Evolutionary conservation across 768 basidiomycete species (phyloP), one percentile per base, ranked within the genome.

Genomic region (Termitomyces sp.): DNA sequence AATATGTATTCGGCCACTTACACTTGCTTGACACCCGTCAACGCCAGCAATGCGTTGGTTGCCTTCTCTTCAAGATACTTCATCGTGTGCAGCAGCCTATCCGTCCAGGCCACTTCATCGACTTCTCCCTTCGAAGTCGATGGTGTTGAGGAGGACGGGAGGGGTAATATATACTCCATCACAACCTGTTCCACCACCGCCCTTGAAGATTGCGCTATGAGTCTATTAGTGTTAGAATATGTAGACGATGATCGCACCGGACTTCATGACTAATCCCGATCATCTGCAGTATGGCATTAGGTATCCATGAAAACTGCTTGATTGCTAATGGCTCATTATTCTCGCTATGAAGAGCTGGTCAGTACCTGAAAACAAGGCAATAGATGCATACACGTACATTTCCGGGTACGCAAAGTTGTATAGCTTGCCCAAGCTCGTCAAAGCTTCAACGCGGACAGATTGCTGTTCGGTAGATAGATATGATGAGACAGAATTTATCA

Each of bases 251-350:
- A 20, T 59, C 79, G 53, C 60, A 89, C 87, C 84, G 82, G 43
- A 85, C 78, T 64, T 92, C 89, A 0, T 70, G 37, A 14, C 76
- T 80, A 18, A 79, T 69, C n/a, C 76, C 71, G 9, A 79, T 76
- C 59, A 82, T 79, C 42, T 79, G 78, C 9, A 95, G 74, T 32
- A 98, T 76, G 40, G 80, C 76, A 27, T 87, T 79, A 0, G 97
- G 95, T 60, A 99, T 98, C 97, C 97, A 99, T 0, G 84, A 85
- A 66, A 98, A 98, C 46, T 95, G 91, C 16, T 75, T 65, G 32
- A 88, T 79, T 2, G 93, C 93, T 1, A 82, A 76, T 2, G 80
- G 72, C 54, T 94, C 91, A 40, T 86, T 84, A 58, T 86, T 87
- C 69, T 96, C 94, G 61, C 96, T 98, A 49, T 5, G 44, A 53